phyloP scores from a whole-genome alignment of 2,329 filamentous ascomycete genomes.

The Botrytis fragariae region DNA sequence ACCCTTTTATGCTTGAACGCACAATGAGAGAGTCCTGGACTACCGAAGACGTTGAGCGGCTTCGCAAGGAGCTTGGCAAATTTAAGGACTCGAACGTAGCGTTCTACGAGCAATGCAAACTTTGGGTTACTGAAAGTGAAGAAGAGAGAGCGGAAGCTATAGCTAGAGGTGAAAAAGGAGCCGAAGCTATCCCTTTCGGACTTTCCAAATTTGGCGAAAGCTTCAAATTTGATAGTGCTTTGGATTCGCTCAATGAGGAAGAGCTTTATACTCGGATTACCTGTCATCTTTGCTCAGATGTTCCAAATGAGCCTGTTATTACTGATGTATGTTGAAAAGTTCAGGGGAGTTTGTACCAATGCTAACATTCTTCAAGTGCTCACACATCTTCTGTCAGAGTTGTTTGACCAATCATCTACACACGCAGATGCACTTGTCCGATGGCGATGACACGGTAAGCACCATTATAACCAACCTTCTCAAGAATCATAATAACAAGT shows the following conservation, averaged over 20 bases:
- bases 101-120: conserved; percentile 36
- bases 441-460: conserved; percentile 6
- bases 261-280: conserved; percentile 38
- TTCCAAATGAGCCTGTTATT: conserved; percentile 43
- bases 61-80: conserved; percentile 23
- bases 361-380: conserved; percentile 41
- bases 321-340: conserved; percentile 38
- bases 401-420: conserved; percentile 44
- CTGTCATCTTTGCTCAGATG: conserved; percentile 45
- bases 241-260: conserved; percentile 35
- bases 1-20: conserved; percentile 38
- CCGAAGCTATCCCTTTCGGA: conserved; percentile 30
- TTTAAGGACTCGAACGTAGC: conserved; percentile 20
- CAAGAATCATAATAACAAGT: neutral
- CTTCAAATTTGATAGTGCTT: conserved; percentile 35
- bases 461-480: no score
- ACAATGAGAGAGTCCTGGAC: conserved; percentile 37
- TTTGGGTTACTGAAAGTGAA: conserved; percentile 27
- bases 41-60: conserved; percentile 30
- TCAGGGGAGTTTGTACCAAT: neutral
- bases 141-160: neutral
- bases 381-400: conserved; percentile 53
- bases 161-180: conserved; percentile 18
- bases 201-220: conserved; percentile 33
- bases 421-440: neutral